Conservation (phyloP, 2,329 filamentous ascomycete species). For the Ophiostoma piceae region DNA sequence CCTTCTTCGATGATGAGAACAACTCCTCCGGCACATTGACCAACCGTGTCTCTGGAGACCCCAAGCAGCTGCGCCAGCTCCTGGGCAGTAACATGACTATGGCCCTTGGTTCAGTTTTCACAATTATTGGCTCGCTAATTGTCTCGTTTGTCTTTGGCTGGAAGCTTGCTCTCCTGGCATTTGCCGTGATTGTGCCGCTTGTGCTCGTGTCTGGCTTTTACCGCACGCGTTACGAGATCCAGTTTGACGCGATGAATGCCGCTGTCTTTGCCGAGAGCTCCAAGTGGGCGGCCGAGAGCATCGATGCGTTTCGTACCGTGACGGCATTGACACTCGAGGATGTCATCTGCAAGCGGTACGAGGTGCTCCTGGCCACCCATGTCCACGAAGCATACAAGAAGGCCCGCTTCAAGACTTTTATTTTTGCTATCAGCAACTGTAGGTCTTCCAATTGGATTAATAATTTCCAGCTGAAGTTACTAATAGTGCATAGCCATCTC, state of each 20-base stretch:
- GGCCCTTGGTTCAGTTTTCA: conserved; percentile 58
- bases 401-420: conserved; percentile 55
- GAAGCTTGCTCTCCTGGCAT: conserved; percentile 63
- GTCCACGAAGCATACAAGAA: conserved; percentile 46
- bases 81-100: conserved; percentile 60
- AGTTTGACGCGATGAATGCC: conserved; percentile 53
- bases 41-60: conserved; percentile 50
- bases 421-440: conserved; percentile 57
- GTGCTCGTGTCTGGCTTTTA: conserved; percentile 36
- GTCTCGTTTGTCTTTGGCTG: conserved; percentile 69
- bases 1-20: conserved; percentile 56
- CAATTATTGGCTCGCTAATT: conserved; percentile 56
- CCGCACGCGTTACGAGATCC: conserved; percentile 49
- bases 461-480: background rate
- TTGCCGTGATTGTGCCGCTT: conserved; percentile 34
- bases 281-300: conserved; percentile 58
- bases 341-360: conserved; percentile 43
- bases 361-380: conserved; percentile 35
- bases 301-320: conserved; percentile 58
- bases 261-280: conserved; percentile 56
- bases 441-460: conserved; percentile 46
- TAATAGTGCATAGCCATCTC: background rate
- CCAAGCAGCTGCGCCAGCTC: conserved; percentile 56
- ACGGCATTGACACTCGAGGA: conserved; percentile 57
- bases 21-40: conserved; percentile 58